Conservation (phyloP, 2,329 filamentous ascomycete genomes). For the Pleurostoma richardsiae region DNA sequence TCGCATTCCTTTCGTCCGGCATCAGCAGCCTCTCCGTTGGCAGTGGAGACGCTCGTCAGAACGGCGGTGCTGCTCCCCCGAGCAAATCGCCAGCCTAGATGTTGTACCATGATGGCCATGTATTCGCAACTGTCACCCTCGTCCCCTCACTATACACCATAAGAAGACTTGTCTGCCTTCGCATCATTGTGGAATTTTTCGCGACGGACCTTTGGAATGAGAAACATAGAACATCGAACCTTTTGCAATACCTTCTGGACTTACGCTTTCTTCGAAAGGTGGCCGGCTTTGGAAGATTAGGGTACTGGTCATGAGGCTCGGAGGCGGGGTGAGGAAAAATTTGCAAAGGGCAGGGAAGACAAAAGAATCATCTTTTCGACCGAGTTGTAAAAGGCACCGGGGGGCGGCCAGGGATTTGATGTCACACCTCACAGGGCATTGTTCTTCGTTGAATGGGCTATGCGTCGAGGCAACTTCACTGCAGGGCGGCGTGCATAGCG, state of each 20-base stretch:
- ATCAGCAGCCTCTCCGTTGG: constrained; percentile 70
- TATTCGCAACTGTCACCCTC: background rate
- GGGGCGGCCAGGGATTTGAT: constrained; percentile 6
- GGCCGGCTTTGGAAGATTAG: constrained; percentile 36
- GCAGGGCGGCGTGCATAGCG: constrained; percentile 3
- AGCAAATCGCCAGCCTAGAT: constrained; percentile 58
- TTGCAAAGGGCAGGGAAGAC: constrained; percentile 34
- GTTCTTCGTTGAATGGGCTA: constrained; percentile 1
- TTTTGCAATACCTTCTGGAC: constrained; percentile 38
- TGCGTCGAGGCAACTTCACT: background rate
- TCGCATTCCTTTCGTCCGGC: constrained; percentile 71
- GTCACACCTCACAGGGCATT: constrained; percentile 3
- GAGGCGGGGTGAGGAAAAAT: constrained; percentile 26
- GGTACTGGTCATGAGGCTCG: constrained; percentile 22
- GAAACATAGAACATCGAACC: constrained; percentile 38
- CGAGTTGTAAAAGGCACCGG: constrained; percentile 10
- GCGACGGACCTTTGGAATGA: constrained; percentile 31
- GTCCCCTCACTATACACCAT: constrained; percentile 6
- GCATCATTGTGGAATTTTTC: constrained; percentile 15
- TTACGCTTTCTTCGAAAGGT: constrained; percentile 33
- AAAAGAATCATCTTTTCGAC: constrained; percentile 26
- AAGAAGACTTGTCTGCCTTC: constrained; percentile 9
- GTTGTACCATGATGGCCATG: constrained; percentile 1
- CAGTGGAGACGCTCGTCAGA: constrained; percentile 58
- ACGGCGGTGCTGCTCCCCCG: constrained; percentile 50